These are phyloP conservation scores for Vitis vinifera DNA, from an alignment of 164 flowering plant genomes.

Conservation along the genomic window ASM3070453v1 NC_081816.1:21521001-21521500, in stretches of 20 bases:
- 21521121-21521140: slow-evolving; percentile 96
- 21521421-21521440: slow-evolving; percentile 91
- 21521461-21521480: slow-evolving; percentile 6
- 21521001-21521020: slow-evolving; percentile 95
- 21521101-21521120: slow-evolving; percentile 78
- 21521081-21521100: slow-evolving; percentile 65
- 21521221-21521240: slow-evolving; percentile 84
- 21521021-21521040: slow-evolving; percentile 91
- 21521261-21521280: slow-evolving; percentile 81
- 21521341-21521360: not conserved
- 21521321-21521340: slow-evolving; percentile 38
- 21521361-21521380: not conserved
- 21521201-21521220: slow-evolving; percentile 1
- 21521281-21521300: slow-evolving; percentile 70
- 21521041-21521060: slow-evolving; percentile 76
- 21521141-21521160: slow-evolving; percentile 23
- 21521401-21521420: slow-evolving; percentile 66
- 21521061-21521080: slow-evolving; percentile 87
- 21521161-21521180: not conserved
- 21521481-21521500: slow-evolving; percentile 7
- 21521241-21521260: slow-evolving; percentile 63
- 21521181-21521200: not conserved
- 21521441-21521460: slow-evolving; percentile 15
- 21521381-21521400: not conserved
- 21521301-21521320: slow-evolving; percentile 83